These are phyloP conservation scores for Cladosporium sp. DNA, from an alignment of 2,329 filamentous ascomycete species.

Conservation along the genomic window DNA sequence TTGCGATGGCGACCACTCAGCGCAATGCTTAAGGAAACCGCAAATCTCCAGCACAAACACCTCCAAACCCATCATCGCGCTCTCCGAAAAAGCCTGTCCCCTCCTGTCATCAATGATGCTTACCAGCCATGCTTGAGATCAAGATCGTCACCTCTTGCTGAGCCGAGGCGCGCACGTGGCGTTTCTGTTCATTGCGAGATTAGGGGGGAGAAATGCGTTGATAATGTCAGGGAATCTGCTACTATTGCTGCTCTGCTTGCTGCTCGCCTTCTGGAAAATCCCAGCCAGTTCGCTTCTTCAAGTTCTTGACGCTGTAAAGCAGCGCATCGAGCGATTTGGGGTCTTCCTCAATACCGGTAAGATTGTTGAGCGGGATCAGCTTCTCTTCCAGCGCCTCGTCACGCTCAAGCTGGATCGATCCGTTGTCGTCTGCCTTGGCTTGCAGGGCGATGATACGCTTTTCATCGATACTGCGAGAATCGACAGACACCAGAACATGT, in stretches of 20 bases:
- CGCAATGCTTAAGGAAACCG: too few relatives aligned
- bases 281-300: slow-evolving; percentile 42
- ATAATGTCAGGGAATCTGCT: background rate
- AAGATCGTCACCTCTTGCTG: too few relatives aligned
- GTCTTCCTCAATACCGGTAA: slow-evolving; percentile 20
- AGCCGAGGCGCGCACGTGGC: too few relatives aligned
- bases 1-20: too few relatives aligned
- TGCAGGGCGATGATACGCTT: slow-evolving; percentile 8
- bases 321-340: slow-evolving; percentile 39
- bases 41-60: too few relatives aligned
- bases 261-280: slow-evolving; percentile 3
- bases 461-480: slow-evolving; percentile 12
- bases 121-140: too few relatives aligned
- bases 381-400: slow-evolving; percentile 3
- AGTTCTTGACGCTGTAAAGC: slow-evolving; percentile 44
- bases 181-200: too few relatives aligned
- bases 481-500: slow-evolving; percentile 17
- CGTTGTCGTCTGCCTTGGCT: slow-evolving; percentile 7
- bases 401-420: background rate
- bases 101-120: too few relatives aligned
- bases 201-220: too few relatives aligned
- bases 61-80: too few relatives aligned
- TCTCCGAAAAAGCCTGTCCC: too few relatives aligned
- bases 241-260: background rate
- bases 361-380: slow-evolving; percentile 19